phyloP scores from a whole-genome alignment of 2,329 filamentous ascomycete species.

The Emmonsiellopsis sp. region DNA sequence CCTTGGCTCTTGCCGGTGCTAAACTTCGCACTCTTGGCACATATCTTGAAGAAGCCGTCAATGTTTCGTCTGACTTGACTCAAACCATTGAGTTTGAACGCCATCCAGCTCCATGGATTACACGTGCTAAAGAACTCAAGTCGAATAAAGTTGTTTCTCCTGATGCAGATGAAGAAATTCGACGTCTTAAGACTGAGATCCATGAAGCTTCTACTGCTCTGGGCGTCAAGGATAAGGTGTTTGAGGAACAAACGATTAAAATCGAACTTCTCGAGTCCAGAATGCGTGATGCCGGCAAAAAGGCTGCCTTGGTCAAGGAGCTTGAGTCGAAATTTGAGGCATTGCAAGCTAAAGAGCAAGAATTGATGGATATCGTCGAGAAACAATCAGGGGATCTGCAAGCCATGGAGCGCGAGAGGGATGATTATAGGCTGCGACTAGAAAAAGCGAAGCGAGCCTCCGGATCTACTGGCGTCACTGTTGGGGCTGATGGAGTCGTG shows the following conservation, averaged over 20 bases:
- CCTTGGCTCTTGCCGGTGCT: constrained; percentile 59
- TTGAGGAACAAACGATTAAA: constrained; percentile 80
- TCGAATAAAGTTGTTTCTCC: constrained; percentile 71
- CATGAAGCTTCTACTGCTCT: constrained; percentile 65
- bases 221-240: constrained; percentile 66
- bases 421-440: constrained; percentile 33
- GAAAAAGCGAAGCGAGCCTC: constrained; percentile 35
- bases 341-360: constrained; percentile 25
- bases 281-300: constrained; percentile 74
- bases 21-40: constrained; percentile 57
- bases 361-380: constrained; percentile 25
- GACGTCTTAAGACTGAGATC: constrained; percentile 69
- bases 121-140: constrained; percentile 72
- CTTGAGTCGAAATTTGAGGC: constrained; percentile 34
- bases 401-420: constrained; percentile 29
- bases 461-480: constrained; percentile 26
- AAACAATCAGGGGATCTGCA: constrained; percentile 30
- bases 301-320: constrained; percentile 48
- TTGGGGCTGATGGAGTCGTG: constrained; percentile 29
- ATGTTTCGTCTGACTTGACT: constrained; percentile 60
- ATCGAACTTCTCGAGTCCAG: constrained; percentile 86
- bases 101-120: constrained; percentile 68
- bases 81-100: constrained; percentile 73
- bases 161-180: constrained; percentile 77
- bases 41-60: constrained; percentile 61